Base-by-base conservation (phyloP, 345 rosid species). In the Eucalyptus sp. region DNA sequence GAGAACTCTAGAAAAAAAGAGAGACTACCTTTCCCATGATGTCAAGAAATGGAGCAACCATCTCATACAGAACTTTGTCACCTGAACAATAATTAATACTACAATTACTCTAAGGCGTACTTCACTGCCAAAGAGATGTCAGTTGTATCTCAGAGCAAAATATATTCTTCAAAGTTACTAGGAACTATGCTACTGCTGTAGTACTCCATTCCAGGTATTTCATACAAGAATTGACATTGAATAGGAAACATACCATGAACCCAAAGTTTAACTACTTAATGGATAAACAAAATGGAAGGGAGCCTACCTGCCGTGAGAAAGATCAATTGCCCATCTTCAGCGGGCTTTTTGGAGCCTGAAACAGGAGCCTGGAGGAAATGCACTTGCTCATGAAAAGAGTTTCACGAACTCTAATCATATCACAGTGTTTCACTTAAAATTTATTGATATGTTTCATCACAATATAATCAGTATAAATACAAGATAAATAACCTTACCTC, bases 291-390 rank as follows among this genome's bases (percentile, higher is more conserved):
- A 76, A 76, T 27, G 44, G 56, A 29, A 84, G 10, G 41, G 14
- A 31, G 76, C 24, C 56, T 5, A 76, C 85, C 79, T 37, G 97
- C 99, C 41, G 99, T 94, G 88, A 97, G 99, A 90, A 97, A 96
- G 92, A 96, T 96, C 81, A 97, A 89, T 87, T 96, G 96, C 56
- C 98, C 98, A 88, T 97, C 99, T 93, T 96, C 97, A 27, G 99
- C 98, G 16, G 99, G 99, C 92, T 96, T 97, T 92, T 96, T 96
- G 86, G 99, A 96, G 90, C 99, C 99, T 20, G 99, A 96, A 90
- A 97, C 99, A 90, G 99, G 99, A 91, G 99, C 99, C 98, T 97
- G 68, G 48, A 88, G 79, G 89, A 88, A 81, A 88, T 81, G 31
- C 27, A 27, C 18, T 50, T 31, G 49, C 86, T 33, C 62, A 86